Percentiles rank a stretch among this genome's conserved stretches.
These are phyloP conservation scores for Boletus rubroflammeus DNA, from an alignment of 768 basidiomycete species.

Conservation along the genomic window DNA sequence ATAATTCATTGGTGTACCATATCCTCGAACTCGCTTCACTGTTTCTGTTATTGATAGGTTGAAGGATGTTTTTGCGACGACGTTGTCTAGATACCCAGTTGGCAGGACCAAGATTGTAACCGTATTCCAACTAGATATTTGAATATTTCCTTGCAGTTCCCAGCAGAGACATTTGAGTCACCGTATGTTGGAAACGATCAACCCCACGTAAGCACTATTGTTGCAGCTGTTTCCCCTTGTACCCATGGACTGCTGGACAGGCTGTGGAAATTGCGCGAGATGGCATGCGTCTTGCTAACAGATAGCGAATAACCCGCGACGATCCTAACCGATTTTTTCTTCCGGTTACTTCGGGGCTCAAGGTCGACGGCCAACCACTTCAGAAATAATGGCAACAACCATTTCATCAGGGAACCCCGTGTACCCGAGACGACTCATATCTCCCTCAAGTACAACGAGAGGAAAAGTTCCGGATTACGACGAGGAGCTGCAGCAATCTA, in stretches of 20 bases:
- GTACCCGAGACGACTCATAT: not conserved
- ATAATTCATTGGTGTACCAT: slow-evolving; percentile 18
- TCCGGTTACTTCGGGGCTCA: not conserved
- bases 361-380: not conserved
- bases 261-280: not conserved
- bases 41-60: slow-evolving; percentile 8
- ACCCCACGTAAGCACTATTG: not conserved
- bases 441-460: not conserved
- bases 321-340: not conserved
- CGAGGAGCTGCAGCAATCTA: not conserved
- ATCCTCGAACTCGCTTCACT: slow-evolving; percentile 11
- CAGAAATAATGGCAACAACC: not conserved
- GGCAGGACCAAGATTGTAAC: slow-evolving; percentile 31
- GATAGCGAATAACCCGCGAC: not conserved
- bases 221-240: not conserved
- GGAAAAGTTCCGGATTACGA: not conserved
- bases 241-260: not conserved
- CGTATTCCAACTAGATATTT: slow-evolving; percentile 13
- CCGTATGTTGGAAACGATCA: not conserved
- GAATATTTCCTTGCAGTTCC: slow-evolving; percentile 1
- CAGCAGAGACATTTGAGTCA: not conserved
- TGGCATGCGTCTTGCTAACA: not conserved
- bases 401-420: not conserved
- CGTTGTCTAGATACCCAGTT: slow-evolving; percentile 24
- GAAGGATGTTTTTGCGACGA: slow-evolving; percentile 11